Conservation (phyloP, 2,329 filamentous ascomycete species). For the Lasiodiplodia sp. region DNA sequence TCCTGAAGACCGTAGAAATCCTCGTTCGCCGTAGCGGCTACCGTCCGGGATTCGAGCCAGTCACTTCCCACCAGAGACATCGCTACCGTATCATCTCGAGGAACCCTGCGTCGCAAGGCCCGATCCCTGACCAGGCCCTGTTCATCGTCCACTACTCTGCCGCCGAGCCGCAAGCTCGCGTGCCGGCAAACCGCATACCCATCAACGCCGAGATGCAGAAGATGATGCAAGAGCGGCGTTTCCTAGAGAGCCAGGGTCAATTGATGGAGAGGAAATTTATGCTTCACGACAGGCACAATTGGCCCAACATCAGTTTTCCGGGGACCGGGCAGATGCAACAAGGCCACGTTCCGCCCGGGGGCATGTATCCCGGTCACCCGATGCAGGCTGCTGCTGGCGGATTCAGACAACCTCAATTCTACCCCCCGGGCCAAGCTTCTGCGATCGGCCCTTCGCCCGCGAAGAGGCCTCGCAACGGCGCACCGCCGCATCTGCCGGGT, state of each 20-base stretch:
- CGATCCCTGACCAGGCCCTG: constrained; percentile 75
- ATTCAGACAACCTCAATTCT: constrained; percentile 40
- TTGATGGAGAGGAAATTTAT: constrained; percentile 90
- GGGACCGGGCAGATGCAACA: constrained; percentile 22
- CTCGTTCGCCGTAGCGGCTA: constrained; percentile 84
- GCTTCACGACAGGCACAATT: constrained; percentile 86
- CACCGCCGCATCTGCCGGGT: constrained; percentile 52
- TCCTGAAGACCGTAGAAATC: constrained; percentile 82
- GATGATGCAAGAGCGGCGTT: constrained; percentile 67
- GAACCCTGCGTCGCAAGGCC: constrained; percentile 71
- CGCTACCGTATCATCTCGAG: constrained; percentile 87
- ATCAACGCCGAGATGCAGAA: constrained; percentile 65
- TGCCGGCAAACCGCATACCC: constrained; percentile 73
- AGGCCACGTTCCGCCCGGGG: constrained; percentile 23
- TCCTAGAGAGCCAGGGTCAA: constrained; percentile 75
- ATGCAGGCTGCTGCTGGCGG: constrained; percentile 40
- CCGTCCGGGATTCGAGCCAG: constrained; percentile 72
- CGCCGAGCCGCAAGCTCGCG: constrained; percentile 74
- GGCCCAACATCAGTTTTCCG: constrained; percentile 68
- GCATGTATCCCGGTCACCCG: constrained; percentile 38
- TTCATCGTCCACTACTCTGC: constrained; percentile 93
- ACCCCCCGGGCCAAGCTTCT: constrained; percentile 38
- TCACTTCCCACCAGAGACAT: constrained; percentile 79
- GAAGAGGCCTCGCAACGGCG: constrained; percentile 53
- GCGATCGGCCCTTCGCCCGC: constrained; percentile 51